A percentile compares a stretch with the other conserved stretches of the same genome.
Evolutionary conservation across 306 rosid genomes (phyloP).

Genomic region (cucumber (Cucumis sativus)): Cucumber_9930_V3 NC_026656.2:3343001-3343500

Average conservation of each 20-base stretch:
- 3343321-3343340: slow-evolving; percentile 83
- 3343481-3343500: not conserved
- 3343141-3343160: too few species aligned
- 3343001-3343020: not conserved
- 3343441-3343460: not conserved
- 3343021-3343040: not conserved
- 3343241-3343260: not conserved
- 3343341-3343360: slow-evolving; percentile 73
- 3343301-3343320: slow-evolving; percentile 76
- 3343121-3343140: too few species aligned
- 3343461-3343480: not conserved
- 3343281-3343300: not conserved
- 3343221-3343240: too few species aligned
- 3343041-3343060: not conserved
- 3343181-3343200: too few species aligned
- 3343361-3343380: slow-evolving; percentile 76
- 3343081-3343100: not conserved
- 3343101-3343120: too few species aligned
- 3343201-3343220: too few species aligned
- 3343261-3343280: not conserved
- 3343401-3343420: slow-evolving; percentile 62
- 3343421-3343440: not conserved
- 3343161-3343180: too few species aligned
- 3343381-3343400: slow-evolving; percentile 74
- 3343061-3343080: not conserved